Base-by-base conservation (phyloP, 768 basidiomycete genomes). In the Leccinum obscurum region DNA sequence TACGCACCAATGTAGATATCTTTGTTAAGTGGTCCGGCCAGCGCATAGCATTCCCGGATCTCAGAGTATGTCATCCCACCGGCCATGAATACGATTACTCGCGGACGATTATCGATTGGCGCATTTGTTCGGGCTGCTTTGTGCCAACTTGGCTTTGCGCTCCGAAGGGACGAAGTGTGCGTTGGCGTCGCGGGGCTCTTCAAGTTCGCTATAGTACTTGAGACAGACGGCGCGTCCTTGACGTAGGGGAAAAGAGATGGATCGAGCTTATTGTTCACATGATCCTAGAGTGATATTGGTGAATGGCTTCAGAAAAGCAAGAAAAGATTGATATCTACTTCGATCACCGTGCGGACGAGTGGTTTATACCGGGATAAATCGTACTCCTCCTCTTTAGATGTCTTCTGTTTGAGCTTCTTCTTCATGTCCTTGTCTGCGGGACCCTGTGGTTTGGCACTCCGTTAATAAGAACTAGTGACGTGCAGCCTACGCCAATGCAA, bases 31-130 rank as follows among this genome's bases (percentile, higher is more conserved):
- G 84, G 72, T 52, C 78, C 80, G 3, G 93, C 90, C 15, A 96
- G 79, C 54, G 87, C 81, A 70, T 98, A 98, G 51, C 85, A 88
- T 68, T 94, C 86, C 61, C 96, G 82, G 75, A 95, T 89, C 75
- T 99, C 97, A 0, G 95, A 96, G 72, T 94, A 95, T 2, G 97
- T 95, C 83, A 95, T 88, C 2, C 97, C 97, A 37, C 97, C 97
- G 14, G 92, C 91, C 24, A 98, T 80, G 74, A 98, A 98, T 17
- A 98, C 84, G 37, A 99, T 80, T 14, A 97, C 68, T 30, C 96
- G 83, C 73, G 93, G 89, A 60, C 85, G 82, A 54, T 83, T 80
- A 37, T 88, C 78, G 76, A 72, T 83, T 34, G 76, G 68, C 22
- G 77, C 70, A 26, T 78, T 81, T 4, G 84, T 72, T 65, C 81